Evolutionary conservation across 257 asterid species (phyloP).

Genomic region (Dorcoceras hygrometricum): DNA sequence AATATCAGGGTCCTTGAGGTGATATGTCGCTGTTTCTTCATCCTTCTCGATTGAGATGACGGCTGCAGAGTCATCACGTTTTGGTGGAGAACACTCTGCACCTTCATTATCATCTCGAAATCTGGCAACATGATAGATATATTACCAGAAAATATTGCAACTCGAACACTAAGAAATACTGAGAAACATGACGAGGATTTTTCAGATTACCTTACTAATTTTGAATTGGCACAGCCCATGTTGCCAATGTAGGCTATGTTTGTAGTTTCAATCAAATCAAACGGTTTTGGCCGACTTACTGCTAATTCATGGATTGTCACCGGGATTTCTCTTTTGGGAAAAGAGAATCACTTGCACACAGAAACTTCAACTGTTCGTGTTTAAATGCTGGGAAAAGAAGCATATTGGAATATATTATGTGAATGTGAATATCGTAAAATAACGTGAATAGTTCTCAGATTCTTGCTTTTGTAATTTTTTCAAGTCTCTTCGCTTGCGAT

Average conservation of each 20-base stretch:
- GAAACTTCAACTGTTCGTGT: not conserved
- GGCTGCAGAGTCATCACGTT: not conserved
- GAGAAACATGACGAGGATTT: not conserved
- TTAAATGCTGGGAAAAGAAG: not conserved
- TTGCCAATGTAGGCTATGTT: not conserved
- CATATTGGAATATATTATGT: not conserved
- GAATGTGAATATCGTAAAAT: too few species aligned
- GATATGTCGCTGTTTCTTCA: conserved; percentile 3
- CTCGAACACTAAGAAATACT: not conserved
- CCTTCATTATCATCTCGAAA: conserved; percentile 39
- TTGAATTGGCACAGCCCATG: not conserved
- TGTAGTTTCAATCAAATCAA: not conserved
- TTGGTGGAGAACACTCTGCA: conserved; percentile 16
- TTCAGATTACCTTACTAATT: not conserved
- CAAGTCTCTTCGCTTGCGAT: not conserved
- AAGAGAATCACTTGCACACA: not conserved
- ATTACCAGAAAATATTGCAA: not conserved
- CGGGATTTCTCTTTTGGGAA: not conserved
- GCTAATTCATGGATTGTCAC: too few species aligned
- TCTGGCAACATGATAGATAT: conserved; percentile 25
- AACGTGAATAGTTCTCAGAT: not conserved
- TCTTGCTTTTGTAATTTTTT: not conserved
- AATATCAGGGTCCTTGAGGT: conserved; percentile 12
- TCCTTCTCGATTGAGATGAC: conserved; percentile 1
- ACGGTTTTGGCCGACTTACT: too few species aligned